Percentiles rank a stretch among this genome's conserved stretches.
phyloP scores from a whole-genome alignment of 805 yeast genomes.

The Starmerella powellii region DNA sequence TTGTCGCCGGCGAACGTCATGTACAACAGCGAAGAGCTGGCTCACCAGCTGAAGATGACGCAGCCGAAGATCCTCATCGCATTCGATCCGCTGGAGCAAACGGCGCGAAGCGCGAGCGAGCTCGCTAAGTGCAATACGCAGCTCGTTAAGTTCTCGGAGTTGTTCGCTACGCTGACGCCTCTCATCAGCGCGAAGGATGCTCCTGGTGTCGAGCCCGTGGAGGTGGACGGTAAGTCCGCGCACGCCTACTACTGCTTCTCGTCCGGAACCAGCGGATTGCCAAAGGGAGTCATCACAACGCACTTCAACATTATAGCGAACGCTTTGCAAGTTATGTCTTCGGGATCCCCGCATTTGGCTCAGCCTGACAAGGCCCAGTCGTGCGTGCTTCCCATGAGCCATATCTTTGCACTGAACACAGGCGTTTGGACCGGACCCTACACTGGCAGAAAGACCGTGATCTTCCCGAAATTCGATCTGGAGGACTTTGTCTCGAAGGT shows the following conservation, averaged over 20 bases:
- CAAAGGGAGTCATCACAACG: slow-evolving; percentile 62
- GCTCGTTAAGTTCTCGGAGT: slow-evolving; percentile 5
- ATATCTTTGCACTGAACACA: slow-evolving; percentile 27
- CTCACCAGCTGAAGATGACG: slow-evolving; percentile 23
- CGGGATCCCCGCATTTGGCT: slow-evolving; percentile 15
- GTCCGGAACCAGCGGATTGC: slow-evolving; percentile 43
- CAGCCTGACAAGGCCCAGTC: slow-evolving; percentile 25
- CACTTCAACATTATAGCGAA: slow-evolving; percentile 42
- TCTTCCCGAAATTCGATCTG: slow-evolving; percentile 29
- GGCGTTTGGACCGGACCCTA: slow-evolving; percentile 24
- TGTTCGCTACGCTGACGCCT: slow-evolving; percentile 2
- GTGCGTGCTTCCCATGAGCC: slow-evolving; percentile 29
- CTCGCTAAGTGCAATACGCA: slow-evolving; percentile 2
- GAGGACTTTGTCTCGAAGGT: slow-evolving; percentile 25
- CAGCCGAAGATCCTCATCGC: slow-evolving; percentile 20
- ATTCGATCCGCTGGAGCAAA: slow-evolving; percentile 9
- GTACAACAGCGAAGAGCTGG: slow-evolving; percentile 28
- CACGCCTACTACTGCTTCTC: slow-evolving; percentile 28
- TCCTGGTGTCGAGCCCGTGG: slow-evolving; percentile 10
- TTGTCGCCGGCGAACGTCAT: slow-evolving; percentile 29
- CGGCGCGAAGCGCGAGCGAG: slow-evolving; percentile 11
- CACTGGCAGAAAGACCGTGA: slow-evolving; percentile 20
- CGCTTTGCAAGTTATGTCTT: slow-evolving; percentile 17
- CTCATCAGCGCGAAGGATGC: slow-evolving; percentile 5
- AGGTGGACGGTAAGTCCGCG: slow-evolving; percentile 13